Conservation (phyloP, 768 basidiomycete genomes). For the Artomyces pyxidatus region DNA sequence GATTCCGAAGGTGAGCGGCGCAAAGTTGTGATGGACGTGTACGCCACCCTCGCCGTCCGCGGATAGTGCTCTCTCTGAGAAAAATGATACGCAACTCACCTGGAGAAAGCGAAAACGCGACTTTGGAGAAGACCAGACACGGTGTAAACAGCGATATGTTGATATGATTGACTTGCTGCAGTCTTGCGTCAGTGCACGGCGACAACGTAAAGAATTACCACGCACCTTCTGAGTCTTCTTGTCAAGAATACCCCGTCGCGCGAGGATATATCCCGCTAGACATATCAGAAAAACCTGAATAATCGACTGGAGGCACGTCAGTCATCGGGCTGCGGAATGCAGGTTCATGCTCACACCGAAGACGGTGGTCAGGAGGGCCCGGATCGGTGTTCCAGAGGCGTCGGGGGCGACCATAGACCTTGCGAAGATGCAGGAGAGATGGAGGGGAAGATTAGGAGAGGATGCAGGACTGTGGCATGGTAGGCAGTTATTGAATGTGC, state of each 20-base stretch:
- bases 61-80: no score
- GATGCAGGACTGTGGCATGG: not conserved
- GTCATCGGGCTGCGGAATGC: not conserved
- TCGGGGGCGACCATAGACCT: not conserved
- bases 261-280: constrained; percentile 76
- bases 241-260: constrained; percentile 73
- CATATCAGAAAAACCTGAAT: constrained; percentile 84
- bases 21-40: no score
- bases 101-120: constrained; percentile 80
- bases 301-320: constrained; percentile 55
- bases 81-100: constrained; percentile 42
- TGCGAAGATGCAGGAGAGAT: constrained; percentile 3
- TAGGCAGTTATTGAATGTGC: not conserved
- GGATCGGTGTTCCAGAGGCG: constrained; percentile 15
- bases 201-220: not conserved
- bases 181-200: not conserved
- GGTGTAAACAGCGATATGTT: constrained; percentile 90
- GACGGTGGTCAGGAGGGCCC: constrained; percentile 44
- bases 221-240: constrained; percentile 82
- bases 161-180: constrained; percentile 66
- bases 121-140: constrained; percentile 86
- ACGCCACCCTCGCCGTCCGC: no score
- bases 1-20: no score
- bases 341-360: constrained; percentile 37
- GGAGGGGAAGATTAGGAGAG: not conserved